Evolutionary conservation across 495 filamentous ascomycete genomes (phyloP), one percentile per base, ranked within the genome.

Genomic region (Tuber aestivum): DNA sequence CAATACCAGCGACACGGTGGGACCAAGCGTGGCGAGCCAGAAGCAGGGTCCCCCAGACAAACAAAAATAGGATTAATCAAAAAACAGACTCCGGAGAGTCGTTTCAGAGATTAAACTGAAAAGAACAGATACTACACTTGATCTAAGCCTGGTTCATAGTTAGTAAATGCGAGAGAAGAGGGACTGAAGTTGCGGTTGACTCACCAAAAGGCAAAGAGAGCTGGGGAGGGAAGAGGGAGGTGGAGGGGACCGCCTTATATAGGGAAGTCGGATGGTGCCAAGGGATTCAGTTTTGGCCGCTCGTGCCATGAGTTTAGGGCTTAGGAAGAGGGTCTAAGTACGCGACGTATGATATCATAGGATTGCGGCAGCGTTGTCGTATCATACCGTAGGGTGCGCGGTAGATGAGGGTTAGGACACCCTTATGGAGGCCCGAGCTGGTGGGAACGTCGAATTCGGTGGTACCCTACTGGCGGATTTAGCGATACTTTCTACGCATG

Each of bases 1-100:
- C 90, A 90, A 93, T 91, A 91, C 92, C 89, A 86, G 89, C 89
- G 90, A 94, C 92, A 94, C 92, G 85, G 89, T 94, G 91, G 84
- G 74, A 82, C 83, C 79, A 84, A 85, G 85, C 90, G 90, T 93
- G 87, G 91, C 92, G 93, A 95, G 93, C 91, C 89, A 93, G 92
- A 90, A 91, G 89, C 85, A 85, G 83, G 75, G 84, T n/a, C 79
- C 79, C 84, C 90, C 74, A 73, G 78, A 71, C 85, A 65, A 65
- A 79, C 87, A 75, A 75, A 93, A 93, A 94, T 93, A 87, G 88
- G 90, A 88, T 89, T 93, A 94, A 94, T 93, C 90, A 87, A 89
- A 88, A 91, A 65, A 65, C 56, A 88, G 88, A 86, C 87, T 87
- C 89, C 87, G 85, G 91, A 89, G 90, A 84, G 86, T 84, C 86